phyloP scores from a whole-genome alignment of 768 basidiomycete species.

The Sarcomyxa edulis region DNA sequence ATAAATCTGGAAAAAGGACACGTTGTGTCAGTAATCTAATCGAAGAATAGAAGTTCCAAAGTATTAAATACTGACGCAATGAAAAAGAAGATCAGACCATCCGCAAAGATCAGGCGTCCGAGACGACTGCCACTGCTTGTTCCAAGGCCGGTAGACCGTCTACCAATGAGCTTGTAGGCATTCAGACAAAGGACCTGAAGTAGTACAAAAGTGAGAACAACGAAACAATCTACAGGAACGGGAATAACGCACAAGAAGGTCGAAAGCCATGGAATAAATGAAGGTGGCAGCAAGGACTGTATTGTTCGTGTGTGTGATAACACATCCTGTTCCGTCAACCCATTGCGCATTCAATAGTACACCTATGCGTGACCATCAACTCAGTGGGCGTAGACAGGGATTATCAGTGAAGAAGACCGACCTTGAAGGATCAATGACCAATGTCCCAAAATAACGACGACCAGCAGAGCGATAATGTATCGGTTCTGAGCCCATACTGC shows the following conservation, averaged over 20 bases:
- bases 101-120: conserved; percentile 59
- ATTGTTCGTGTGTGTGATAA: conserved; percentile 56
- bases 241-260: conserved; percentile 58
- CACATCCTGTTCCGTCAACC: conserved; percentile 38
- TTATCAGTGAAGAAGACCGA: conserved; percentile 11
- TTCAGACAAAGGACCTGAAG: conserved; percentile 54
- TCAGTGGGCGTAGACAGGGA: background rate
- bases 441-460: conserved; percentile 59
- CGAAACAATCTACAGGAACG: conserved; percentile 63
- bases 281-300: conserved; percentile 63
- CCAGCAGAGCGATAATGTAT: conserved; percentile 43
- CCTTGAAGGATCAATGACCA: conserved; percentile 71
- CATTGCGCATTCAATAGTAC: conserved; percentile 55
- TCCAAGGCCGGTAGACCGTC: conserved; percentile 10
- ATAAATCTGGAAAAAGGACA: conserved; percentile 29
- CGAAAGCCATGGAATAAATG: conserved; percentile 75
- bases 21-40: no score
- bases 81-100: conserved; percentile 72
- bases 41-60: background rate
- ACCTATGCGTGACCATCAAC: conserved; percentile 27
- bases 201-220: conserved; percentile 75
- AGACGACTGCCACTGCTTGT: conserved; percentile 24
- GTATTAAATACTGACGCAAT: conserved; percentile 48
- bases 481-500: conserved; percentile 62
- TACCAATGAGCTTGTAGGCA: conserved; percentile 47